Base-by-base conservation (phyloP, 2,329 filamentous ascomycete genomes). In the Neofusicoccum parvum region DNA sequence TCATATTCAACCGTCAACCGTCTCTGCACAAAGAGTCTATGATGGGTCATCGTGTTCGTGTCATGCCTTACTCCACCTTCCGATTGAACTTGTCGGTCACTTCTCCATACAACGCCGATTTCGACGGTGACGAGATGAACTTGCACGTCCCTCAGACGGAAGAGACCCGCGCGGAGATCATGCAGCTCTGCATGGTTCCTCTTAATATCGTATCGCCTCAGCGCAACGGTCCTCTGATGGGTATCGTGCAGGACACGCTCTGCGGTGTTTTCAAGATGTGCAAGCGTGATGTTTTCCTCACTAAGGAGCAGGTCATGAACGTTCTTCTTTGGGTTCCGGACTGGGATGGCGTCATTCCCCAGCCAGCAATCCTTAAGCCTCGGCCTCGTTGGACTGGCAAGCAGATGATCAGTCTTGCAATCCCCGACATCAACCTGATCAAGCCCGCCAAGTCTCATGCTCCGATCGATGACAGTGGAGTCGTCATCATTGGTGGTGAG, bases 111-210 rank as follows among this genome's bases (percentile, higher is more conserved):
- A 99, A 99, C 82, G 95, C 95, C 72, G 95, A 99, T 91, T 99
- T 99, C 81, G 95, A 99, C 75, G 95, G 95, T 81, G 95, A 99
- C 78, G 95, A 99, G 80, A 99, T 99, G 95, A 99, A 99, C 77
- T 88, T 99, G 81, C 95, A 99, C 86, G 96, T 99, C 62, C 96
- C 95, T 3, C 95, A 99, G 75, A 95, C 92, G 43, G 94, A 99
- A 75, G 96, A 99, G 79, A 96, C 96, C 39, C 91, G 95, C 67
- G 93, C 96, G 51, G 95, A 99, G 79, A 88, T 99, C 71, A 92
- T 89, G 78, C 90, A 98, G 76, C 87, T 99, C 14, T 98, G 94
- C 78, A 90, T 98, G 86, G 95, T 99, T n/a, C 95, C 95, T 0
- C 87, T 95, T 72, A 97, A 99, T 79, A 98, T 99, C 73, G 96